These are phyloP conservation scores for Musa acuminata DNA, from an alignment of 176 grass and related monocot genomes.

Conservation along the genomic window DNA sequence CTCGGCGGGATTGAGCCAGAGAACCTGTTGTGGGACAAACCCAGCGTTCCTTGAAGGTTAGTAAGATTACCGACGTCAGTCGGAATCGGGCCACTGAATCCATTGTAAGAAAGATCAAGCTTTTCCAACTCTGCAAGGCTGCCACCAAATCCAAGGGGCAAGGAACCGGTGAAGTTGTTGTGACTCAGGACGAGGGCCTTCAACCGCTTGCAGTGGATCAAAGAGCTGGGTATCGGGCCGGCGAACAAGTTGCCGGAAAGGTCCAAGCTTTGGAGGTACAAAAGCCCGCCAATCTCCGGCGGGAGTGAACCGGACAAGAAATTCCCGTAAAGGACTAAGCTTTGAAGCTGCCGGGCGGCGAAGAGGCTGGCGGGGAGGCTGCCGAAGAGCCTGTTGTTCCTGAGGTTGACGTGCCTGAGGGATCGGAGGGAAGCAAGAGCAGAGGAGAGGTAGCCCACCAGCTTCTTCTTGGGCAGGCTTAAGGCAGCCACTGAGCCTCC, in stretches of 20 bases:
- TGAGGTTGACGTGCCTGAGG: slow-evolving; percentile 13
- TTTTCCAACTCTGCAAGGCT: slow-evolving; percentile 38
- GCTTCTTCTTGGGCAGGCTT: slow-evolving; percentile 18
- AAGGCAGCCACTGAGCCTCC: not conserved
- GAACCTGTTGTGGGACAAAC: slow-evolving; percentile 78
- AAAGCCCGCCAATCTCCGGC: slow-evolving; percentile 47
- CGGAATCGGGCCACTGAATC: slow-evolving; percentile 48
- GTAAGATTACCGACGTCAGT: slow-evolving; percentile 66
- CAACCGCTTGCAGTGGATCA: slow-evolving; percentile 55
- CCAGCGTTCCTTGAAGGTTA: slow-evolving; percentile 62
- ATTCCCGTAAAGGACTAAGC: slow-evolving; percentile 85
- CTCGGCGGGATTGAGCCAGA: slow-evolving; percentile 64
- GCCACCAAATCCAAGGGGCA: slow-evolving; percentile 44
- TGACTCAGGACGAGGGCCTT: slow-evolving; percentile 48
- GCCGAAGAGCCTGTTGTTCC: slow-evolving; percentile 20
- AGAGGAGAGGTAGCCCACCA: slow-evolving; percentile 14
- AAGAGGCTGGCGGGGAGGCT: slow-evolving; percentile 8
- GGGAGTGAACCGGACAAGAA: slow-evolving; percentile 49
- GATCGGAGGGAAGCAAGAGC: slow-evolving; percentile 13
- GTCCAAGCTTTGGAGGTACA: slow-evolving; percentile 78
- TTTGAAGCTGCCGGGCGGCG: slow-evolving; percentile 28
- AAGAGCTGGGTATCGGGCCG: slow-evolving; percentile 46
- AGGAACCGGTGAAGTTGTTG: slow-evolving; percentile 50
- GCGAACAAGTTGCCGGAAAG: slow-evolving; percentile 65
- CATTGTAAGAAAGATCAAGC: slow-evolving; percentile 85